phyloP scores from a whole-genome alignment of 2,329 filamentous ascomycete species.

The Bipolaris gigantea region DNA sequence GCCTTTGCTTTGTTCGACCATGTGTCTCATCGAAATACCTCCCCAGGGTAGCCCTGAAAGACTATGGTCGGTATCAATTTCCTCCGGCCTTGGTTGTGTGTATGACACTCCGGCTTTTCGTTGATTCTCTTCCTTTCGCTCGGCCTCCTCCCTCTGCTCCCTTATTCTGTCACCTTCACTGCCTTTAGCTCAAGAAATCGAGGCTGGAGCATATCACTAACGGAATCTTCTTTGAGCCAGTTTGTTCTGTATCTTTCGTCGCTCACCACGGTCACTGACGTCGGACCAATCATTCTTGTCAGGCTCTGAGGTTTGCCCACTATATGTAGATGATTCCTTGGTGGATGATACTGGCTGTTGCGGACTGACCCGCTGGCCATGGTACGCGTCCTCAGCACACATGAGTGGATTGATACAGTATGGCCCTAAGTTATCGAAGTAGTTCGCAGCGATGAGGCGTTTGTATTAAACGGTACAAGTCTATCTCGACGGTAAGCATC shows the following conservation, averaged over 20 bases:
- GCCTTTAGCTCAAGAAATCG: background rate
- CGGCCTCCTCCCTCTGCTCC: slow-evolving; percentile 66
- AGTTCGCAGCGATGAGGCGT: too few species aligned
- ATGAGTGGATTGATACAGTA: background rate
- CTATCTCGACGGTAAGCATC: too few species aligned
- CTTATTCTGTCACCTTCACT: slow-evolving; percentile 67
- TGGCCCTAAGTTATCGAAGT: background rate
- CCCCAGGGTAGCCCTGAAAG: slow-evolving; percentile 69
- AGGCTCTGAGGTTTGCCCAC: slow-evolving; percentile 21
- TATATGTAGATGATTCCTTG: slow-evolving; percentile 18
- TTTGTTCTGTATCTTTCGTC: slow-evolving; percentile 74
- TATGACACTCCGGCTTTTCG: slow-evolving; percentile 67
- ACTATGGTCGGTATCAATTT: slow-evolving; percentile 57
- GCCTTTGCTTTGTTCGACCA: slow-evolving; percentile 50
- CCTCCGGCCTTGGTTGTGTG: slow-evolving; percentile 60
- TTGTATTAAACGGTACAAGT: background rate
- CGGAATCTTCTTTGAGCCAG: slow-evolving; percentile 76
- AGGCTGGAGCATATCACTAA: slow-evolving; percentile 53
- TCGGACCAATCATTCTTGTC: slow-evolving; percentile 67
- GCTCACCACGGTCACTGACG: slow-evolving; percentile 69
- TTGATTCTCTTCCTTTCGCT: slow-evolving; percentile 66
- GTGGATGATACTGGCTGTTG: slow-evolving; percentile 22
- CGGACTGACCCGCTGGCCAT: slow-evolving; percentile 18
- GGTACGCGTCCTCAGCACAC: slow-evolving; percentile 24
- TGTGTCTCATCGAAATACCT: slow-evolving; percentile 62